These are phyloP conservation scores for Aspergillus cejpii DNA, from an alignment of 2,329 filamentous ascomycete genomes.

Conservation along the genomic window DNA sequence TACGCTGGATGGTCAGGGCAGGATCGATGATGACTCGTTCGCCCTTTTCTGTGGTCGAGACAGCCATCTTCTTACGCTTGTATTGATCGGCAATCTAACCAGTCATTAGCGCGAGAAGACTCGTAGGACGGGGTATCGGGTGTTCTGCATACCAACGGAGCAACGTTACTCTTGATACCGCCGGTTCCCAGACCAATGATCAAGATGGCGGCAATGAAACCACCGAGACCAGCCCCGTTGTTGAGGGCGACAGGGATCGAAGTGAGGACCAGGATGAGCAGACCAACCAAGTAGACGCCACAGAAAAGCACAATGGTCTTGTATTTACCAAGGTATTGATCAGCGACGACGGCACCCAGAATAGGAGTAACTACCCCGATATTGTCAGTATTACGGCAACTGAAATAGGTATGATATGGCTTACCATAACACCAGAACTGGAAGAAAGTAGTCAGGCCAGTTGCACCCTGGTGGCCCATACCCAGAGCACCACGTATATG, in stretches of 20 bases:
- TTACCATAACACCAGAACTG: constrained; percentile 50
- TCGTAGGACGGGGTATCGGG: no score
- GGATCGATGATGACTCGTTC: constrained; percentile 60
- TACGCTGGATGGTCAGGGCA: constrained; percentile 57
- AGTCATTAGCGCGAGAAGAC: no score
- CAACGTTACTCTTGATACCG: constrained; percentile 62
- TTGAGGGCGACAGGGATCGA: constrained; percentile 49
- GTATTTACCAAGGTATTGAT: constrained; percentile 56
- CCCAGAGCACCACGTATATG: constrained; percentile 39
- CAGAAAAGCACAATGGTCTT: constrained; percentile 54
- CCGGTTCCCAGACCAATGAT: constrained; percentile 62
- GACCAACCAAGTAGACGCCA: constrained; percentile 52
- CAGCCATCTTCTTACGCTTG: constrained; percentile 49
- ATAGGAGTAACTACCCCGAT: constrained; percentile 47
- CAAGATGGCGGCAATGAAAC: constrained; percentile 52
- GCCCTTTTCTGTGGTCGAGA: constrained; percentile 40
- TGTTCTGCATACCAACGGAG: constrained; percentile 36
- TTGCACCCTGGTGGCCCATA: constrained; percentile 42
- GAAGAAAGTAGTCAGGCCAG: constrained; percentile 49
- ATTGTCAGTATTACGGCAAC: constrained; percentile 3
- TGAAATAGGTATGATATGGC: constrained; percentile 2
- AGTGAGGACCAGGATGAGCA: constrained; percentile 50
- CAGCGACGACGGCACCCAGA: constrained; percentile 52
- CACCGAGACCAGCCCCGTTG: constrained; percentile 47
- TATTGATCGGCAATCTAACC: constrained; percentile 65